phyloP scores from a whole-genome alignment of 2,329 filamentous ascomycete species.

The Diaporthe sp. region DNA sequence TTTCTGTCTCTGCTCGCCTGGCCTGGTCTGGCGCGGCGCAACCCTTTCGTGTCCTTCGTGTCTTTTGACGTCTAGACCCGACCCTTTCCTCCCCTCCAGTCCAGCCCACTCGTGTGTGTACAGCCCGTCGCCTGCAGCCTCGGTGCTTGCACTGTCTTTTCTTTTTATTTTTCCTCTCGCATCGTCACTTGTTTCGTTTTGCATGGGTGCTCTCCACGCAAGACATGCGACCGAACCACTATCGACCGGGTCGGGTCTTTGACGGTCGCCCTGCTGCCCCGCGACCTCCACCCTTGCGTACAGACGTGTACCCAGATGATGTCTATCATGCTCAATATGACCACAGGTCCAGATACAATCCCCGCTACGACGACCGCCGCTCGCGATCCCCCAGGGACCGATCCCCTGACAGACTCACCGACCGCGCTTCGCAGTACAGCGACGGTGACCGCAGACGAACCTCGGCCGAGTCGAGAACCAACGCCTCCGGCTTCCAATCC shows the following conservation, averaged over 20 bases:
- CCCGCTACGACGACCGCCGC: constrained; percentile 73
- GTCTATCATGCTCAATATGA: constrained; percentile 45
- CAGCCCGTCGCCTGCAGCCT: constrained; percentile 9
- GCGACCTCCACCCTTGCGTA: constrained; percentile 37
- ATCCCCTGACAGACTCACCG: constrained; percentile 74
- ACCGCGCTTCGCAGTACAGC: constrained; percentile 66
- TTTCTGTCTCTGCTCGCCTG: constrained; percentile 28
- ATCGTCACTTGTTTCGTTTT: constrained; percentile 1
- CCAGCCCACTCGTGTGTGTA: constrained; percentile 2
- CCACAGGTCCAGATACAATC: constrained; percentile 66
- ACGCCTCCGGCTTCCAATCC: constrained; percentile 70
- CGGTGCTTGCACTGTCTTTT: not conserved
- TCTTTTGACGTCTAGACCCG: not conserved
- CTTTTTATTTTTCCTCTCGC: too few species aligned
- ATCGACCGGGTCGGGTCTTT: constrained; percentile 37
- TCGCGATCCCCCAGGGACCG: constrained; percentile 77
- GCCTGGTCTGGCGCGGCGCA: constrained; percentile 21
- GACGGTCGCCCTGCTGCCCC: constrained; percentile 32
- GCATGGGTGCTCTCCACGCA: constrained; percentile 20
- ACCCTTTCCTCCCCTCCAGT: not conserved
- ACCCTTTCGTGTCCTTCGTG: constrained; percentile 11
- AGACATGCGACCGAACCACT: constrained; percentile 39
- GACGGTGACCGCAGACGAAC: constrained; percentile 79
- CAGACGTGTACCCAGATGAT: constrained; percentile 37
- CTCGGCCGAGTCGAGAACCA: constrained; percentile 68